Evolutionary conservation across 495 filamentous ascomycete species (phyloP), one percentile per base, ranked within the genome.

Genomic region (Daldinia vernicosa): DNA sequence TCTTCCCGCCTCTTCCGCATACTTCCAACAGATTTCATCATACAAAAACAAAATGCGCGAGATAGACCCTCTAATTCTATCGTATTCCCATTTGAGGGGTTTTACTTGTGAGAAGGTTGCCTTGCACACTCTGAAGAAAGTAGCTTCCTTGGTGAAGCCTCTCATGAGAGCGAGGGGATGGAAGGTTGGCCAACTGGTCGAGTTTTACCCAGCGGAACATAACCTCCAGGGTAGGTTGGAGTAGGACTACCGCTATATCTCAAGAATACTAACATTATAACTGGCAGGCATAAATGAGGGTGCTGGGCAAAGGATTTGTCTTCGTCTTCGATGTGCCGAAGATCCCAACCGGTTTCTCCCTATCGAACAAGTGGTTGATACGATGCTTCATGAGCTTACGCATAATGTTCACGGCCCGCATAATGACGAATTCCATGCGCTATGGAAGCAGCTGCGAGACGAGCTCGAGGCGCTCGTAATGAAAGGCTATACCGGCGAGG

Each of bases 311-410:
- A 90, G 89, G 77, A 95, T 98, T 51, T 92, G 91, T 66, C 82
- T 99, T 24, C 89, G 95, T 61, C 82, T 99, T 24, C 91, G 95
- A 35, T 91, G 96, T 80, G 82, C 90, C 22, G 83, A 84, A 66
- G 92, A 98, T 80, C 83, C 88, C 43, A 87, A 80, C 56, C 89
- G 92, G 76, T 99, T 99, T 72, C 79, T 97, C 8, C 90, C 92
- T 8, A 71, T 94, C 27, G 93, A 97, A 59, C 80, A 92, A 67
- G 86, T 97, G 2, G 83, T 91, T 14, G 93, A 96, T 78, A 98
- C 95, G 1, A 95, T 98, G 92, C 87, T 99, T 32, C 95, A 99
- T 76, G 95, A 98, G 86, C 87, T 99, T 1, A 90, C 88, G n/a
- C 95, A 99, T 76, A 97, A 91, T 67, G 85, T 92, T 2, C 87